Base-by-base conservation (phyloP, 208 protist species). In the Trypanosoma boissoni region DNA sequence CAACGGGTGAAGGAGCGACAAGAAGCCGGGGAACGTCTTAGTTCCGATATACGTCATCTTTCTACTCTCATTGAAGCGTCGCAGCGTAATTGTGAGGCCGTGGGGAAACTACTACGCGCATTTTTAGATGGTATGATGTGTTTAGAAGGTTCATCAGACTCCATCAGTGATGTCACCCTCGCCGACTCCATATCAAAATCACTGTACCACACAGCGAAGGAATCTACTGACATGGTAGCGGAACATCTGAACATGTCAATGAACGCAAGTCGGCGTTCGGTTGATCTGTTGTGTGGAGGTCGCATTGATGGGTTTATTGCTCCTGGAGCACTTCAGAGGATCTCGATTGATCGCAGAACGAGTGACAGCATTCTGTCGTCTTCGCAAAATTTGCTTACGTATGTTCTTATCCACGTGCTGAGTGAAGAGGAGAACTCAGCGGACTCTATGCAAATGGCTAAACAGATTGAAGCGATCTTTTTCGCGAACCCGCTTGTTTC, bases 1-100 rank as follows among this genome's bases (percentile, higher is more conserved):
- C 74, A 68, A 28, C 81, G 86, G 23, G 58, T 66, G 16, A 88
- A 80, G 71, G 77, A 90, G 26, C 74, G 81, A 31, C 64, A 74
- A 45, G 31, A 27, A 0, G 68, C 76, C 46, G 49, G 63, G 12
- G 69, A 77, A 24, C 58, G 32, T 20, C 41, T 88, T 14, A 42
- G 46, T 2, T 48, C 46, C 8, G 77, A 86, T 26, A 23, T 86
- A 32, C 49, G 67, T 12, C 66, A 68, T 21, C 16, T 77, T 16
- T 59, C 63, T 56, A 2, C 28, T 1, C 20, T 31, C 0, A 43
- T 71, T 41, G 42, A 20, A 55, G n/a, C 56, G 37, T 26, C 55
- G 16, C 24, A n/a, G 12, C 12, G 2, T 5, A 14, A 16, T 49
- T 63, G 64, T 10, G 29, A 37, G 23, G 2, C 18, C 3, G 14